Evolutionary conservation across 768 basidiomycete genomes (phyloP).

Genomic region (Rubroboletus satanas): DNA sequence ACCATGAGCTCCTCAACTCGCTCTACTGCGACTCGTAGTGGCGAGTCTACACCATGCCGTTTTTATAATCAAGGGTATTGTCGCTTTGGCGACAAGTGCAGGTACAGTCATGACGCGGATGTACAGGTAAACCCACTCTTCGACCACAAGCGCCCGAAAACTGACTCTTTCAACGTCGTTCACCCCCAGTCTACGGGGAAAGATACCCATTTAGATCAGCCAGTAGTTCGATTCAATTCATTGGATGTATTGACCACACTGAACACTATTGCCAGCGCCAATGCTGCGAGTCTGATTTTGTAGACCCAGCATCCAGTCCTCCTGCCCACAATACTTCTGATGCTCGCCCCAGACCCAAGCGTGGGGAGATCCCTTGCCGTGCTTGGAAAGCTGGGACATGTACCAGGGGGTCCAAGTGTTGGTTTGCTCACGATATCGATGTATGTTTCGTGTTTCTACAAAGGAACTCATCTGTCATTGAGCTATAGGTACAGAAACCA

Average conservation of each 20-base stretch:
- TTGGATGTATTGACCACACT: not conserved
- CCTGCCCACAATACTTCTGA: conserved; percentile 8
- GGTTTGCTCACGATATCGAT: conserved; percentile 32
- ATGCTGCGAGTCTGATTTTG: not conserved
- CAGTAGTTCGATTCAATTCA: not conserved
- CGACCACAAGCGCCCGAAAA: not conserved
- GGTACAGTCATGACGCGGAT: conserved; percentile 16
- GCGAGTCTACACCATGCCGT: conserved; percentile 19
- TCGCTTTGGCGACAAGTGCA: conserved; percentile 28
- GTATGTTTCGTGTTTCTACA: conserved; percentile 18
- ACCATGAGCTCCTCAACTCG: conserved; percentile 8
- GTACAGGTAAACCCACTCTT: conserved; percentile 2
- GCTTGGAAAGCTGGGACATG: conserved; percentile 40
- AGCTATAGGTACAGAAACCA: conserved; percentile 8
- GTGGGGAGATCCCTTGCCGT: conserved; percentile 19
- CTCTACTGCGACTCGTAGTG: not conserved
- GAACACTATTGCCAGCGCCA: not conserved
- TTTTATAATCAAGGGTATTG: conserved; percentile 22
- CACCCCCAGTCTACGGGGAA: not conserved
- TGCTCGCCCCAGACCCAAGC: conserved; percentile 22
- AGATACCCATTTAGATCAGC: not conserved
- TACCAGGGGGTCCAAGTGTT: conserved; percentile 34
- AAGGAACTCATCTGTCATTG: not conserved
- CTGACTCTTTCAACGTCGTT: not conserved
- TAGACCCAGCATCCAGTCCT: not conserved